Base-by-base conservation (phyloP, 2,329 filamentous ascomycete genomes). In the Alternaria sp. region DNA sequence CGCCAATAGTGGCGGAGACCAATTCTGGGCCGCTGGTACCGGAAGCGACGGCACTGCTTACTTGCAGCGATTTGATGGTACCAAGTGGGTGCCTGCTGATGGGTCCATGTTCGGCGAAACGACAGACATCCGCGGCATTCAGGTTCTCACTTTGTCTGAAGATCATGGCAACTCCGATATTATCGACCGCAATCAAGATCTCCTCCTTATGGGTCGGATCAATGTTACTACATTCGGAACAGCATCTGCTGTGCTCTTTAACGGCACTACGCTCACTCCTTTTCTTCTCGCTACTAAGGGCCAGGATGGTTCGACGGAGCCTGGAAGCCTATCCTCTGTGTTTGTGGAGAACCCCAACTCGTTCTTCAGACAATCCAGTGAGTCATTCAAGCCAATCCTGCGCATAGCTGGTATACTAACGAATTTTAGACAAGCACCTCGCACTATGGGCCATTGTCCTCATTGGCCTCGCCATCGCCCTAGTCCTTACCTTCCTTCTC, bases 171-270 rank as follows among this genome's bases (percentile, higher is more conserved):
- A 83, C 14, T 88, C 86, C 2, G 80, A 86, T 38, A 82, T 93
- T 7, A 80, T 99, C 16, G 85, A 88, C 53, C 80, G 85, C 18
- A 84, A 88, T 63, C 88, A 95, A 75, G 85, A 88, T 4, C 86
- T 99, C 36, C 86, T 99, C 80, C 83, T 98, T 51, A 92, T 92
- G n/a, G 95, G 95, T 40, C 87, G 90, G 54, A 87, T 99, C 67
- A 85, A 88, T 66, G 84, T 98, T 18, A 87, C 90, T 0, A 82
- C 82, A 50, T 93, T 93, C 74, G 94, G 94, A 60, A 90, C 89
- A 59, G 92, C 91, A 6, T 97, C 94, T 14, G 93, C 92, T 9
- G 94, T 90, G 8, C 82, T 97, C 28, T 99, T 92, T 82, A 92
- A 98, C 73, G 95, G 95, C 70, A 92, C 89, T 11, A 81, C 83